These are phyloP conservation scores for Zhuliangozyma blackwelliae DNA, from an alignment of 1,139 yeast genomes.

Conservation along the genomic window DNA sequence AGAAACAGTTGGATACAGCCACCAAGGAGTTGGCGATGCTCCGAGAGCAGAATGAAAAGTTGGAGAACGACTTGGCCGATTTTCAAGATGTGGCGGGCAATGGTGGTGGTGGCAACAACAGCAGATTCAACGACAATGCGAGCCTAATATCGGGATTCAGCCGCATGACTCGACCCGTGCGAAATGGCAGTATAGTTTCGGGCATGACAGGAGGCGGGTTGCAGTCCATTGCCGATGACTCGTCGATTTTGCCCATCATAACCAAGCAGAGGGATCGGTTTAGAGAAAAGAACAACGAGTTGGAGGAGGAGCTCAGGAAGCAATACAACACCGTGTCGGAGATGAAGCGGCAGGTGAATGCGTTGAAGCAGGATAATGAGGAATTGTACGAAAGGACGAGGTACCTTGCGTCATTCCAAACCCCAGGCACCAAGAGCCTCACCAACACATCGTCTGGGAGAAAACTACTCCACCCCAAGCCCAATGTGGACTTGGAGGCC, in stretches of 20 bases:
- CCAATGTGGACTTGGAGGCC: constrained; percentile 52
- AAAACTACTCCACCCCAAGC: constrained; percentile 29
- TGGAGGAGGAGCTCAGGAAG: constrained; percentile 76
- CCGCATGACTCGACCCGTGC: constrained; percentile 33
- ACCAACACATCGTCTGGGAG: constrained; percentile 13
- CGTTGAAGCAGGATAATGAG: constrained; percentile 68
- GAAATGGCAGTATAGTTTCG: constrained; percentile 38
- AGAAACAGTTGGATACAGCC: constrained; percentile 32
- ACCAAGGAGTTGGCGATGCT: constrained; percentile 31
- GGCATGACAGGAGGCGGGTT: constrained; percentile 22
- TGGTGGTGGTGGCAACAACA: neutral
- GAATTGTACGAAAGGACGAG: constrained; percentile 79
- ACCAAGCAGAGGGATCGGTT: constrained; percentile 95
- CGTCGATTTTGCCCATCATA: constrained; percentile 75
- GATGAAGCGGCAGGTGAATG: constrained; percentile 59
- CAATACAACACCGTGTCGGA: constrained; percentile 52
- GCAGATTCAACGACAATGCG: constrained; percentile 57
- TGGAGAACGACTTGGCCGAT: constrained; percentile 66
- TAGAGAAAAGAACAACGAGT: constrained; percentile 71
- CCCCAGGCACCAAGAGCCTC: constrained; percentile 10
- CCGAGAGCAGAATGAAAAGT: constrained; percentile 47
- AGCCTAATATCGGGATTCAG: constrained; percentile 63
- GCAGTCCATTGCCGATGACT: constrained; percentile 21
- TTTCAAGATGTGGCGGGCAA: constrained; percentile 38
- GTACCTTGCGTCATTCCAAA: constrained; percentile 55